Evolutionary conservation across 2,329 filamentous ascomycete genomes (phyloP), one percentile per base, ranked within the genome.

Genomic region (Trichoderma gracile): DNA sequence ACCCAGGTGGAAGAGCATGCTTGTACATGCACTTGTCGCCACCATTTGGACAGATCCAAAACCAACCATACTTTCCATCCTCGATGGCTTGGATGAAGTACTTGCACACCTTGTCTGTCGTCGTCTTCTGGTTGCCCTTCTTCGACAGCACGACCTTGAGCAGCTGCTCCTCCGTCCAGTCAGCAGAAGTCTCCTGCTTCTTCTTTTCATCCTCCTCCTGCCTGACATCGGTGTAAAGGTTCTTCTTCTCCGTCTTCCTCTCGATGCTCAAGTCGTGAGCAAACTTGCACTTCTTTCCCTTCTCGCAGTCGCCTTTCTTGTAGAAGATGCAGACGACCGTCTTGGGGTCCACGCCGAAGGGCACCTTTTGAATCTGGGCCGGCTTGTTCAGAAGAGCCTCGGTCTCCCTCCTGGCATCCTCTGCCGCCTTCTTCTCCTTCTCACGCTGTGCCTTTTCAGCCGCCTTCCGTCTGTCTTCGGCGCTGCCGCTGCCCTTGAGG

Each of bases 91-190:
- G 89, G 75, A 98, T 95, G 77, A 99, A 99, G 82, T 82, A 97
- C 79, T 98, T 99, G 91, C 95, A 99, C 70, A 99, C 95, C 80
- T 98, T 99, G 76, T 99, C 95, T 53, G 95, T 99, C 5, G 91
- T 91, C 23, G 93, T 97, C 76, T 89, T 88, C 66, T 96, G 95
- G 78, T 99, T 99, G 59, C 95, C 95, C 78, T 99, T 96, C 82
- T 99, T 99, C 73, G 91, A 96, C 75, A 96, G 72, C 25, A 99
- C 92, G 42, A 99, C 95, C 63, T 89, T 89, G 71, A 91, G 86
- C 72, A 99, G 80, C 79, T 98, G 97, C 76, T 96, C 94, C 77
- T 99, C 96, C 75, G 98, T 94, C 95, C 95, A 99, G 73, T 97
- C 90, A 40, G 92, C 93, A 77, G 96, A 97, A 2, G 91, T 95